These are phyloP conservation scores for Flaveria linearis DNA, from an alignment of 129 eudicot genomes.

Conservation along the genomic window DNA sequence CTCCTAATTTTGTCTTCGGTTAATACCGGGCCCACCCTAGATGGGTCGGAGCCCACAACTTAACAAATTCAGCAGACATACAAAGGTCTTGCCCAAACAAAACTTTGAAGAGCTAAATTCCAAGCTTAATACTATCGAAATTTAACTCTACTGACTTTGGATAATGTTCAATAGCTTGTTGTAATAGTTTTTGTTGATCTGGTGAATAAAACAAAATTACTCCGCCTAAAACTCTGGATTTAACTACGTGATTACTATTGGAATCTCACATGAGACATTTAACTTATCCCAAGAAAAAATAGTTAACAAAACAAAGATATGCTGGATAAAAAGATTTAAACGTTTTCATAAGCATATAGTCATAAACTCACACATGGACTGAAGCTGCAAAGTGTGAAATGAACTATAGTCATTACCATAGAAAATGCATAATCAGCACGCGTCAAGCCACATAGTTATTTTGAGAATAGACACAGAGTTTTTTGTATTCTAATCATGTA, in stretches of 20 bases:
- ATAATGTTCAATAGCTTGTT: neutral
- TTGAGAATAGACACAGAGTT: neutral
- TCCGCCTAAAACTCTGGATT: neutral
- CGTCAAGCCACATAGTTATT: neutral
- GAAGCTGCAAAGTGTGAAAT: neutral
- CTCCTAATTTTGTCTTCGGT: too few relatives aligned
- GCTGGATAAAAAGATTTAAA: neutral
- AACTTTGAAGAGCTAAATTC: neutral
- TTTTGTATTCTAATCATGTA: neutral
- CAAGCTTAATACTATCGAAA: too few relatives aligned
- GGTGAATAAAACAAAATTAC: neutral
- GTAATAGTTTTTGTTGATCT: too few relatives aligned
- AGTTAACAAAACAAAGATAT: too few relatives aligned
- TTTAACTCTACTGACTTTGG: too few relatives aligned
- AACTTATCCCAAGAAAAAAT: too few relatives aligned
- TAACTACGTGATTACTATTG: neutral
- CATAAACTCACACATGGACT: conserved; percentile 4
- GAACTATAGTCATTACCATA: neutral
- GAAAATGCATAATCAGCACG: neutral
- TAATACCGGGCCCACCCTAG: too few relatives aligned
- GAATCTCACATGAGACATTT: neutral
- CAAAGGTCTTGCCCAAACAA: neutral
- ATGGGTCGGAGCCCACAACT: too few relatives aligned
- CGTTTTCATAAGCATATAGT: neutral
- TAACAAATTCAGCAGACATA: neutral